phyloP scores from a whole-genome alignment of 306 rosid species.

The Macrotyloma uniflorum region DNA sequence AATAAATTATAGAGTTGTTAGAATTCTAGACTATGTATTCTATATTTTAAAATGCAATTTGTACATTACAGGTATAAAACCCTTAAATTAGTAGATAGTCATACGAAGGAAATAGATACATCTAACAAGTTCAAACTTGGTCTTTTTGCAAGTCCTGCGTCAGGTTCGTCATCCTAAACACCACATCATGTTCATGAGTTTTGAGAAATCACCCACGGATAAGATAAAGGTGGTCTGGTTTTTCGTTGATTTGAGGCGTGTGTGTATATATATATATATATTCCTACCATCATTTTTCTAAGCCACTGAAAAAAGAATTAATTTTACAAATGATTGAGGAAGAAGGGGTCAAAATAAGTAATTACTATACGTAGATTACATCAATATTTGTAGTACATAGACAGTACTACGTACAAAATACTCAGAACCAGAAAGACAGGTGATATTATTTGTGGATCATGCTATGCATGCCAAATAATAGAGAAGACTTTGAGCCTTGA shows the following conservation, averaged over 20 bases:
- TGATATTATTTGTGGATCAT: constrained; percentile 3
- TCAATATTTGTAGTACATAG: background rate
- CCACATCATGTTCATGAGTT: background rate
- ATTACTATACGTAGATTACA: constrained; percentile 4
- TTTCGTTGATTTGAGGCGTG: background rate
- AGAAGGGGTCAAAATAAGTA: background rate
- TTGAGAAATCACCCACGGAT: background rate
- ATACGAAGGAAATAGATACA: too few relatives aligned
- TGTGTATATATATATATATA: background rate
- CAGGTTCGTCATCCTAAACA: too few relatives aligned
- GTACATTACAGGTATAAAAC: too few relatives aligned
- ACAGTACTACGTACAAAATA: background rate
- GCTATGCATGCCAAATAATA: background rate
- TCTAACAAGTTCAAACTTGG: too few relatives aligned
- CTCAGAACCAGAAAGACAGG: background rate
- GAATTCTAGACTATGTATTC: too few relatives aligned
- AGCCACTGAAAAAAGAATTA: background rate
- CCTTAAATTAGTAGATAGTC: too few relatives aligned
- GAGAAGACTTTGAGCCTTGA: background rate
- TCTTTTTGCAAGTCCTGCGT: too few relatives aligned
- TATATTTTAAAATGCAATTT: too few relatives aligned
- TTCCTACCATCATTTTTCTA: background rate
- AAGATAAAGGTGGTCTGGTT: background rate
- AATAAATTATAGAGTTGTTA: too few relatives aligned
- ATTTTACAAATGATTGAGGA: background rate